Percentiles rank a stretch among this genome's conserved stretches.
Conservation (phyloP, 2,329 filamentous ascomycete species). For the Colletotrichum karsti region DNA sequence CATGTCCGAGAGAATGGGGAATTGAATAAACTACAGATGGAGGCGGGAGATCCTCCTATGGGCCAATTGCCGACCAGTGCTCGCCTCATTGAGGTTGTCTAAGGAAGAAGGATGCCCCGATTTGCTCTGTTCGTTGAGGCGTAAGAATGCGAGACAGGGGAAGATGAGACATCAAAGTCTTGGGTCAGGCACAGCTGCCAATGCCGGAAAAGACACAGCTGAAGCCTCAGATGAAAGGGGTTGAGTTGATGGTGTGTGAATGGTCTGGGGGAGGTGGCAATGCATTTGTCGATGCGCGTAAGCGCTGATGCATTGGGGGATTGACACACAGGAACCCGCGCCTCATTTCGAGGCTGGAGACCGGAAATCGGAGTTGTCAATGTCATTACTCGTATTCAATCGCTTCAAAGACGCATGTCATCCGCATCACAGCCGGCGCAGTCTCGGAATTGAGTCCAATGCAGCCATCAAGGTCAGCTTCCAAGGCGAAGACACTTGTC, state of each 20-base stretch:
- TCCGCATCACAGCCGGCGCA: too few relatives aligned
- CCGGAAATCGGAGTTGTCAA: not conserved
- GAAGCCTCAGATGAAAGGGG: not conserved
- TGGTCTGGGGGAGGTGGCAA: not conserved
- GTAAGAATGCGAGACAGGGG: not conserved
- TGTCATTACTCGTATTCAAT: not conserved
- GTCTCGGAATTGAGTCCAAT: too few relatives aligned
- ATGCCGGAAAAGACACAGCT: not conserved
- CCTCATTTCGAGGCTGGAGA: not conserved
- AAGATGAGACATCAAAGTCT: too few relatives aligned
- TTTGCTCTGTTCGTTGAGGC: not conserved
- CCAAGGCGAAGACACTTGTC: not conserved
- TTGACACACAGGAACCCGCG: not conserved
- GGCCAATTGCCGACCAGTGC: conserved; percentile 12
- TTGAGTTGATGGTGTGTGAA: not conserved
- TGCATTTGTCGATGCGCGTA: not conserved
- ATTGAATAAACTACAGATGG: conserved; percentile 17
- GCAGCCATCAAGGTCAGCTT: not conserved
- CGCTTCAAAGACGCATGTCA: not conserved
- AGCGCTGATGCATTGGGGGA: not conserved
- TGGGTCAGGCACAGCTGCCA: too few relatives aligned
- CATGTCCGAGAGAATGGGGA: conserved; percentile 11
- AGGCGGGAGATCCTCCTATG: conserved; percentile 16
- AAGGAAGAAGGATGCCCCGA: not conserved
- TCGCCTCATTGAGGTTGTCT: not conserved